Evolutionary conservation across 1,284 basidiomycete species (phyloP).

Genomic region (Pseudozyma thailandica): DNA sequence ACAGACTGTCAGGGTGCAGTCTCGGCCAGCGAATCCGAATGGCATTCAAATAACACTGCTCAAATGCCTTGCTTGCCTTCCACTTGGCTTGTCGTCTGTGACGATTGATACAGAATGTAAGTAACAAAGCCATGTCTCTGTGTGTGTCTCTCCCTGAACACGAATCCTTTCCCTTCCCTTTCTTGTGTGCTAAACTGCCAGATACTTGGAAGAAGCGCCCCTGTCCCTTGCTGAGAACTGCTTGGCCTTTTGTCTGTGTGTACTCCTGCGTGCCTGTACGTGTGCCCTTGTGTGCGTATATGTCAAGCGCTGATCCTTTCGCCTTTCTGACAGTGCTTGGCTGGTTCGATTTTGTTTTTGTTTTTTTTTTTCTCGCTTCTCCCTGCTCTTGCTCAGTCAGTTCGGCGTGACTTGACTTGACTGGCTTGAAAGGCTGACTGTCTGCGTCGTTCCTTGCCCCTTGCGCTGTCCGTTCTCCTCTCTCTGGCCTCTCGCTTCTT

Average conservation of each 20-base stretch:
- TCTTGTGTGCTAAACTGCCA: no score
- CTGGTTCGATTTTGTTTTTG: no score
- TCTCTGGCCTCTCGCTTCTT: neutral
- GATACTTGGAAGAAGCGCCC: no score
- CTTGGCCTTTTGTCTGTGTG: neutral
- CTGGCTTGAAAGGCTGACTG: neutral
- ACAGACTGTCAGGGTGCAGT: constrained; percentile 11
- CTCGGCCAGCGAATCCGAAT: neutral
- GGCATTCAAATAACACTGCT: neutral
- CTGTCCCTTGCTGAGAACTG: neutral
- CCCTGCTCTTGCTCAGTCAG: no score
- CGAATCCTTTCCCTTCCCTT: no score
- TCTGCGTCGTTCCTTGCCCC: constrained; percentile 8
- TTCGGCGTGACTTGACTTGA: no score
- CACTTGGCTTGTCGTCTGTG: no score
- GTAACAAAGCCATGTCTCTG: no score
- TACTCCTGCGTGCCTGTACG: neutral
- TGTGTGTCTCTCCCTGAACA: no score
- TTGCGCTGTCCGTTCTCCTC: neutral
- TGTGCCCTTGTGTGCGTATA: neutral
- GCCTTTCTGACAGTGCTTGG: neutral
- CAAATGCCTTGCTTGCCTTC: no score
- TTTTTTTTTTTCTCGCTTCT: no score
- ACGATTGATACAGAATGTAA: no score
- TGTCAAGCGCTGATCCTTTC: neutral